These are phyloP conservation scores for Neurospora sp. DNA, from an alignment of 495 filamentous ascomycete genomes.

Conservation along the genomic window DNA sequence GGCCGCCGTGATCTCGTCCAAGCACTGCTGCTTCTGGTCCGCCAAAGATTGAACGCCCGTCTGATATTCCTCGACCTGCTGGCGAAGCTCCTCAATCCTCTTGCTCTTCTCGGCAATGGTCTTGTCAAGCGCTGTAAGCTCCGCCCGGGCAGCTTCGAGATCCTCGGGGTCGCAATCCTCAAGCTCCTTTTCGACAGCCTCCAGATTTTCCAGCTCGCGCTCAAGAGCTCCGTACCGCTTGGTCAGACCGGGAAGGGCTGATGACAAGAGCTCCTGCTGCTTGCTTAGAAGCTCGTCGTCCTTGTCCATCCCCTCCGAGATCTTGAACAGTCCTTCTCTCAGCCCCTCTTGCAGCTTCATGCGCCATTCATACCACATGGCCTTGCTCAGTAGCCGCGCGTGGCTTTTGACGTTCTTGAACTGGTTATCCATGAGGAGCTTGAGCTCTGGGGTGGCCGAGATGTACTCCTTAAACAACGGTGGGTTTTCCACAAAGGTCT, in stretches of 20 bases:
- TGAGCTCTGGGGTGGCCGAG: slow-evolving; percentile 73
- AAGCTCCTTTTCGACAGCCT: slow-evolving; percentile 63
- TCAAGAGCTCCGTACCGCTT: slow-evolving; percentile 49
- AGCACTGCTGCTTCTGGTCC: slow-evolving; percentile 56
- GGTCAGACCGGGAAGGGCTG: slow-evolving; percentile 53
- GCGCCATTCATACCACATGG: slow-evolving; percentile 96
- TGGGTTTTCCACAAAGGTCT: slow-evolving; percentile 81
- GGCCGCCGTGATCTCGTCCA: slow-evolving; percentile 69
- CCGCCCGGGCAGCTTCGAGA: slow-evolving; percentile 53
- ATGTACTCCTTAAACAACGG: slow-evolving; percentile 87
- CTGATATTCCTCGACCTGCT: slow-evolving; percentile 53
- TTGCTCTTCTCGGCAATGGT: slow-evolving; percentile 59
- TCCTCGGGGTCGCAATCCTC: slow-evolving; percentile 71
- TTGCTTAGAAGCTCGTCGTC: slow-evolving; percentile 61
- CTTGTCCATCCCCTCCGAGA: slow-evolving; percentile 60
- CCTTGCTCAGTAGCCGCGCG: slow-evolving; percentile 78
- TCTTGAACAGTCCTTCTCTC: slow-evolving; percentile 64
- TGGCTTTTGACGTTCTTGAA: slow-evolving; percentile 95
- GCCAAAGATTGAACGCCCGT: slow-evolving; percentile 46
- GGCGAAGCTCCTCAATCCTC: slow-evolving; percentile 53
- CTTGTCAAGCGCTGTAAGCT: slow-evolving; percentile 51
- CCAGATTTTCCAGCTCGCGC: slow-evolving; percentile 51
- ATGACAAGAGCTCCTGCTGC: slow-evolving; percentile 55
- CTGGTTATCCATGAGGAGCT: slow-evolving; percentile 83
- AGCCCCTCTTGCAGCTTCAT: slow-evolving; percentile 81